Base-by-base conservation (phyloP, 768 basidiomycete genomes). In the Mycena capillaripes region DNA sequence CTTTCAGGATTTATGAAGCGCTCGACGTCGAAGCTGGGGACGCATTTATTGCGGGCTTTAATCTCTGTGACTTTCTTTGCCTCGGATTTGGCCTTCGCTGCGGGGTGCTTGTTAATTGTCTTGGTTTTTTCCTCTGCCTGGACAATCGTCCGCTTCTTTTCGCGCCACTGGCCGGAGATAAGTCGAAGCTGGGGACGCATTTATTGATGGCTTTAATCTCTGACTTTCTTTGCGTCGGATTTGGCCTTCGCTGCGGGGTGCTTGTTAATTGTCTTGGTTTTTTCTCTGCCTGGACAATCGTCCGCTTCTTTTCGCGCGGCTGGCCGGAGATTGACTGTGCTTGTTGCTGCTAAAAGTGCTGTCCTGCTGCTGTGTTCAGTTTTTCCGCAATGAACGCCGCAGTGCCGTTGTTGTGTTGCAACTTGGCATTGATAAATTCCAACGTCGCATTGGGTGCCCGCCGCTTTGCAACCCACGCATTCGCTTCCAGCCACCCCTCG, bases 401-500 rank as follows among this genome's bases (percentile, higher is more conserved):
- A 1, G 70, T 71, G 10, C 16, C 30, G 64, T 71, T 71, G 1
- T 71, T 71, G 58, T 66, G 66, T 50, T 59, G 55, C 2, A 63
- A 50, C 42, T 71, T 71, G 32, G 62, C 34, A 29, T 71, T 66
- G 27, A 71, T 40, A 29, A 60, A 61, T 21, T 70, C 69, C 16
- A 70, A 8, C 1, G 42, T 64, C 8, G 69, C 55, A n/a, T 56
- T 63, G 44, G 69, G 69, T 6, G 62, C 62, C 6, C 69, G 27
- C 12, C 69, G 69, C 46, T 17, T 19, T 16, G 42, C 69, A 8
- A 48, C 34, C 7, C 69, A 62, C 2, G 34, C 62, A 29, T 64
- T 25, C 0, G 69, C 2, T 86, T 65, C 86, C 83, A 72, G 44
- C 16, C 50, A 55, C 0, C 66, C 63, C 44, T 71, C 70, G 53